phyloP scores from a whole-genome alignment of 2,329 filamentous ascomycete genomes.

The Colletotrichum cuscutae region DNA sequence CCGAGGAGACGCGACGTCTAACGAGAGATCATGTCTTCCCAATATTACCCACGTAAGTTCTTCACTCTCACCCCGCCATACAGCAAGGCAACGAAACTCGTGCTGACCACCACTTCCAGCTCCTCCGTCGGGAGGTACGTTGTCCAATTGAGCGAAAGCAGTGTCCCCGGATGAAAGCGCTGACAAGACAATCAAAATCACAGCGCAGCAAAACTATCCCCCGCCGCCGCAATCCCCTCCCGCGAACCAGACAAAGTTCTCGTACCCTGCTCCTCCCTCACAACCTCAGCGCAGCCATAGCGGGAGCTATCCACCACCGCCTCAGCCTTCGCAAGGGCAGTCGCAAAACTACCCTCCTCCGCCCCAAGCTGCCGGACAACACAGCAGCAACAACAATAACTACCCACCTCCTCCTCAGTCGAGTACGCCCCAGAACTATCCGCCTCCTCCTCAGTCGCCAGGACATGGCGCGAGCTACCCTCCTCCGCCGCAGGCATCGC shows the following conservation, averaged over 20 bases:
- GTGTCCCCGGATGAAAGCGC: not conserved
- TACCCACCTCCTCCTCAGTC: conserved; percentile 45
- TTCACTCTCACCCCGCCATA: conserved; percentile 11
- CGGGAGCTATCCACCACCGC: conserved; percentile 45
- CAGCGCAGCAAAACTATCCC: conserved; percentile 52
- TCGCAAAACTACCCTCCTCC: conserved; percentile 43
- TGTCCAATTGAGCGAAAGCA: not conserved
- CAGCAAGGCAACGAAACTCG: not conserved
- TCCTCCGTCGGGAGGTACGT: conserved; percentile 31
- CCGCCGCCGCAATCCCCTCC: conserved; percentile 60
- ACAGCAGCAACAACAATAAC: conserved; percentile 37
- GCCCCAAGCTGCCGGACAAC: conserved; percentile 38
- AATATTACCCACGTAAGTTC: conserved; percentile 33
- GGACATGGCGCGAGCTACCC: conserved; percentile 25
- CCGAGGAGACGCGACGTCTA: not conserved
- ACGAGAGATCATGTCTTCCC: conserved; percentile 27
- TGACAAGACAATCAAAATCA: conserved; percentile 30
- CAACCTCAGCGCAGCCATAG: conserved; percentile 36
- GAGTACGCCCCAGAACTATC: conserved; percentile 41
- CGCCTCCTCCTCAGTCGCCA: conserved; percentile 38
- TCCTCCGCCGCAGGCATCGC: conserved; percentile 30
- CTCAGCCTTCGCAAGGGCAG: conserved; percentile 35
- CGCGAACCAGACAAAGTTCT: conserved; percentile 57
- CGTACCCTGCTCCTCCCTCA: conserved; percentile 52
- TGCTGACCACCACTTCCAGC: conserved; percentile 26